Evolutionary conservation across 2,329 filamentous ascomycete species (phyloP), one percentile per base, ranked within the genome.

Genomic region (Sclerotinia minor): DNA sequence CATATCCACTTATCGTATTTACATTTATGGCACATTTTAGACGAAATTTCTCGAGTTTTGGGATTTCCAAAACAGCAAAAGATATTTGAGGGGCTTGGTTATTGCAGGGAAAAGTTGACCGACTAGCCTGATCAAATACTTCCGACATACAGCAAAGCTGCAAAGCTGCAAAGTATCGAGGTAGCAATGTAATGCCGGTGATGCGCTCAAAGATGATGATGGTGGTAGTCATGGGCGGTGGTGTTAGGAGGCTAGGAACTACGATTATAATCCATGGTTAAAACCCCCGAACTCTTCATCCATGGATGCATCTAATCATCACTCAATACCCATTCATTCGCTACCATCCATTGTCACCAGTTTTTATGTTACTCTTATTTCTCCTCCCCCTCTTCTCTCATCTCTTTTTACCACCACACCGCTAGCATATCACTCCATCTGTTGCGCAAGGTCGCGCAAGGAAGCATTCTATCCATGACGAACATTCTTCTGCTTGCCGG

Each of bases 361-460:
- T 44, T 11, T 26, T 19, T 24, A 38, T 29, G 53, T 58, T 59
- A 59, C 64, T 35, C 41, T 21, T 35, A 5, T 19, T 6, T 13
- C 44, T 58, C 24, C 38, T 32, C 52, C 49, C 38, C 38, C 64
- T 47, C 44, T 26, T 49, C 52, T 49, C 52, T 41, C 44, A 38
- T 59, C 53, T 66, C 45, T 38, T 38, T 26, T 55, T 32, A 44
- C 53, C 44, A 59, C 53, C 64, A 60, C 53, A 66, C 52, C 53
- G 53, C 59, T 32, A 50, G n/a, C 13, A 41, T 21, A 38, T 41
- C 35, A 29, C 54, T 50, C 44, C 41, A 50, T 60, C 44, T 41
- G 64, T 38, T 66, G 54, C 53, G 54, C 54, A 66, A 66, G 64
- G 53, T 41, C 21, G 64, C 45, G 64, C 41, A 58, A 47, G 60